Evolutionary conservation across 257 asterid genomes (phyloP), one percentile per base, ranked within the genome.

Genomic region (Ballota nigra): DNA sequence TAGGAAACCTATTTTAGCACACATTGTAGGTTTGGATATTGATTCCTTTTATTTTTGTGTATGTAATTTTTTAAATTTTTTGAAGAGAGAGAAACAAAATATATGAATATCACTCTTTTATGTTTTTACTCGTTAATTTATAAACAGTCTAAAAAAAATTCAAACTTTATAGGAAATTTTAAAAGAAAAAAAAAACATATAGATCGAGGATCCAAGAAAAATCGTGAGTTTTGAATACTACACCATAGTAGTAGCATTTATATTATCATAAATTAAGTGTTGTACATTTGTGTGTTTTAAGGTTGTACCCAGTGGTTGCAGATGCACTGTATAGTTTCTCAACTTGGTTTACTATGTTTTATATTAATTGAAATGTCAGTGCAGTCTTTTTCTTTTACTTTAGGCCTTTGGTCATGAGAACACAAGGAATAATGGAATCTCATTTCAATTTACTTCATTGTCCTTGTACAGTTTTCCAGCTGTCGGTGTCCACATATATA

Each of bases 371-470:
- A 75, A 63, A 16, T 86, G 92, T 83, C 88, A 88, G 88, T 71
- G 70, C 83, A 77, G 78, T 79, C 79, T 73, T 85, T 86, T 86
- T 76, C 81, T 83, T 83, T 86, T 65, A 29, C 74, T 73, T 70
- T 77, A 65, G 75, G 70, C 11, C 78, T 70, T 73, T 72, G 85
- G 81, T 79, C 71, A 76, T 79, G 70, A 62, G 55, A 83, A 74
- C 80, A 78, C 68, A 78, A 71, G 77, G 86, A 82, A 84, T 85
- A 86, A 61, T 80, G 94, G 97, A 86, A 91, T 89, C 92, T 84
- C 77, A 60, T 80, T 60, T 71, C 13, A 73, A 80, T 81, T 88
- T 82, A 84, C 91, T 76, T 81, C 76, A 68, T 77, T 88, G 86
- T 86, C 93, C 86, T 87, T 75, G 75, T 71, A 49, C 60, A 76